Evolutionary conservation across 1,284 basidiomycete genomes (phyloP).

Genomic region (Fomitiporia mediterranea): DNA sequence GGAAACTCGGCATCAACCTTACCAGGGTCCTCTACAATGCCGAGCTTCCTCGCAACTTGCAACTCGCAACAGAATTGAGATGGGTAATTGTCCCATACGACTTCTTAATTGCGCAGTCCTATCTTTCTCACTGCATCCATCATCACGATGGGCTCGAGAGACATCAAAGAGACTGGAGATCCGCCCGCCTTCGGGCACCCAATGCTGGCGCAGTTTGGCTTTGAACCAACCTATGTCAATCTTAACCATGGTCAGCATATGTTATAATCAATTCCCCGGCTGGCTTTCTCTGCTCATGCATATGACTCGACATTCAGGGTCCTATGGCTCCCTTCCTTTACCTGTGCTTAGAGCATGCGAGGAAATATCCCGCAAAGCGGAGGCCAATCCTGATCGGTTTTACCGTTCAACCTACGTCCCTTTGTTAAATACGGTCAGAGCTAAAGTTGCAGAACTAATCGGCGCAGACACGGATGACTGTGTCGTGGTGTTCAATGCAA

Average conservation of each 20-base stretch:
- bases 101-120: too few species aligned
- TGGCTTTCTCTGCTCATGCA: too few species aligned
- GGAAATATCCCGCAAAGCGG: conserved; percentile 43
- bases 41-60: too few species aligned
- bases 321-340: conserved; percentile 63
- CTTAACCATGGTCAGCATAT: conserved; percentile 53
- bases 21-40: too few species aligned
- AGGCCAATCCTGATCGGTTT: conserved; percentile 62
- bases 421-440: conserved; percentile 40
- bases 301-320: too few species aligned
- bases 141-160: neutral
- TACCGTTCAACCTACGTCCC: conserved; percentile 41
- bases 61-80: too few species aligned
- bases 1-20: too few species aligned
- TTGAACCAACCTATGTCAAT: conserved; percentile 58
- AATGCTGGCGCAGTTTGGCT: conserved; percentile 53
- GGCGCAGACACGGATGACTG: conserved; percentile 57
- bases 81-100: too few species aligned
- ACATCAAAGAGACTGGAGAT: neutral
- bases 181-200: conserved; percentile 55
- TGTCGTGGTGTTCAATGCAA: conserved; percentile 63
- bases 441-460: conserved; percentile 54
- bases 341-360: conserved; percentile 52
- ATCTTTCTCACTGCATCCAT: too few species aligned
- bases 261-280: too few species aligned